Conservation (phyloP, 352 stramenopile genomes). For the Phytophthora quininea region DNA sequence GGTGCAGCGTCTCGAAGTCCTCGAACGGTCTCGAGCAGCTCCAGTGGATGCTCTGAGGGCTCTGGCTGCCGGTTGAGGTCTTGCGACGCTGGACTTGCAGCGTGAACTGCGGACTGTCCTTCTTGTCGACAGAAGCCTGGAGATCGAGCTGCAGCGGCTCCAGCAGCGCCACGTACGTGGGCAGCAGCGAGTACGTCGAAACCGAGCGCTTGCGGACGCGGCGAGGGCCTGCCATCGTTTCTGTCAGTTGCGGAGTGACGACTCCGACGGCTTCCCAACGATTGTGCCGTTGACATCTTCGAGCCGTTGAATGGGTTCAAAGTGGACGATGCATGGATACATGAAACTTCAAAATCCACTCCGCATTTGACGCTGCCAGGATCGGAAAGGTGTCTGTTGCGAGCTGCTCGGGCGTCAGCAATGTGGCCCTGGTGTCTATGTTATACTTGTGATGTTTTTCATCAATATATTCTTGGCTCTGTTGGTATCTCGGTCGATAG, state of each 20-base stretch:
- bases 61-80: neutral
- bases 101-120: slow-evolving; percentile 23
- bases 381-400: too few relatives aligned
- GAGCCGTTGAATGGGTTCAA: too few relatives aligned
- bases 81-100: slow-evolving; percentile 28
- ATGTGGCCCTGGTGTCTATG: too few relatives aligned
- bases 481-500: too few relatives aligned
- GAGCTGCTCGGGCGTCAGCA: too few relatives aligned
- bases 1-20: slow-evolving; percentile 33
- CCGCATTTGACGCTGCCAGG: too few relatives aligned
- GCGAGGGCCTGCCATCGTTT: slow-evolving; percentile 17
- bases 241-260: slow-evolving; percentile 1
- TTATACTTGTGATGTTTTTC: too few relatives aligned
- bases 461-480: too few relatives aligned
- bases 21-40: slow-evolving; percentile 23
- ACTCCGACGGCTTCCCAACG: neutral
- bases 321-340: too few relatives aligned
- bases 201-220: slow-evolving; percentile 25
- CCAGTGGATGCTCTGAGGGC: slow-evolving; percentile 14
- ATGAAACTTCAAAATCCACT: too few relatives aligned
- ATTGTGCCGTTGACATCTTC: neutral
- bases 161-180: slow-evolving; percentile 37
- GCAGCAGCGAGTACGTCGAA: slow-evolving; percentile 10
- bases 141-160: slow-evolving; percentile 30
- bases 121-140: slow-evolving; percentile 9